These are phyloP conservation scores for Debaryomyces robertsiae DNA, from an alignment of 1,139 yeast genomes.

Conservation along the genomic window DNA sequence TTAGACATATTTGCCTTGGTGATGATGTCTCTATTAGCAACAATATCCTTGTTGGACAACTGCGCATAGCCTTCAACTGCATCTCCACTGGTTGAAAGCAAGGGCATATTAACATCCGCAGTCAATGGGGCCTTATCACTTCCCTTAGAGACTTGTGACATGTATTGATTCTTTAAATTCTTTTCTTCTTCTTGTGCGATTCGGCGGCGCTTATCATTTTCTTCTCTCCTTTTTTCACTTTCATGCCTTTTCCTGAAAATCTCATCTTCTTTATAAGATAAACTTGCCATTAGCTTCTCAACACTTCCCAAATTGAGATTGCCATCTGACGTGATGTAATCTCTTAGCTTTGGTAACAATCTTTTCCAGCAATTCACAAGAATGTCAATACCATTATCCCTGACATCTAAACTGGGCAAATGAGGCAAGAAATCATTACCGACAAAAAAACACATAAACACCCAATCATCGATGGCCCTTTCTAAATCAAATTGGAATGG, in stretches of 20 bases:
- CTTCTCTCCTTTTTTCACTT: slow-evolving; percentile 66
- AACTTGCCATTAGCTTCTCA: slow-evolving; percentile 63
- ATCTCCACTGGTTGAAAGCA: slow-evolving; percentile 72
- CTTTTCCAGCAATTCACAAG: slow-evolving; percentile 84
- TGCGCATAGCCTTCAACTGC: slow-evolving; percentile 64
- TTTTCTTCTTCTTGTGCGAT: slow-evolving; percentile 45
- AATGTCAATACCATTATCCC: slow-evolving; percentile 90
- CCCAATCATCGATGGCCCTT: slow-evolving; percentile 98
- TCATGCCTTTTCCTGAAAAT: slow-evolving; percentile 73
- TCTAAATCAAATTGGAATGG: slow-evolving; percentile 84
- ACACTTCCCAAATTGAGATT: slow-evolving; percentile 73
- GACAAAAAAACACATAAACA: slow-evolving; percentile 96
- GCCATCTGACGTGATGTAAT: slow-evolving; percentile 91
- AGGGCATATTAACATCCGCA: slow-evolving; percentile 75
- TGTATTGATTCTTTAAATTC: slow-evolving; percentile 35
- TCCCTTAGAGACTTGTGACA: slow-evolving; percentile 54
- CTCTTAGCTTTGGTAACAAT: slow-evolving; percentile 63
- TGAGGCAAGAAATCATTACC: slow-evolving; percentile 99
- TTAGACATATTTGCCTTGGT: slow-evolving; percentile 78
- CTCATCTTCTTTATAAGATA: slow-evolving; percentile 77
- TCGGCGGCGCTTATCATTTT: slow-evolving; percentile 62
- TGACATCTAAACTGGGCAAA: slow-evolving; percentile 88
- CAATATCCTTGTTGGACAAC: slow-evolving; percentile 72
- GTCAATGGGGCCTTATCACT: slow-evolving; percentile 76
- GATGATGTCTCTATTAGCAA: slow-evolving; percentile 63